Evolutionary conservation across 192 early-diverging fungal species (phyloP).

Genomic region (Entomortierella lignicola): DNA sequence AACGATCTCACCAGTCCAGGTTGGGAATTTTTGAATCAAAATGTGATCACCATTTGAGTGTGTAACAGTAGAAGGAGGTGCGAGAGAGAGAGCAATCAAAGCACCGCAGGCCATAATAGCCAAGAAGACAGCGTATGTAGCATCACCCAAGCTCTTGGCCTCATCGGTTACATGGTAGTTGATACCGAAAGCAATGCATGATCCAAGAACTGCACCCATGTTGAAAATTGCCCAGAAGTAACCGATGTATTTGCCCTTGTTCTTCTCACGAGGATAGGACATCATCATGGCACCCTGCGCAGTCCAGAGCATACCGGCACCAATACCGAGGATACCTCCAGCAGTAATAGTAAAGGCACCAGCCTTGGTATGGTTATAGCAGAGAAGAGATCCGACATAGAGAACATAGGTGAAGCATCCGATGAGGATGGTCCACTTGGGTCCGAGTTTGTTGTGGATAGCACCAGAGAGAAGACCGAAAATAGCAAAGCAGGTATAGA

Average conservation of each 20-base stretch:
- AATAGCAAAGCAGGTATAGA: constrained; percentile 82
- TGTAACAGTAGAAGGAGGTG: constrained; percentile 67
- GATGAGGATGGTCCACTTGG: constrained; percentile 72
- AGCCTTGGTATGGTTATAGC: constrained; percentile 69
- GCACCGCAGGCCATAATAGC: constrained; percentile 75
- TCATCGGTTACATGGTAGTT: constrained; percentile 66
- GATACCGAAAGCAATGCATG: constrained; percentile 76
- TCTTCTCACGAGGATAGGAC: constrained; percentile 84
- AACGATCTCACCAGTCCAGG: constrained; percentile 64
- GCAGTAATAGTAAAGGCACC: constrained; percentile 75
- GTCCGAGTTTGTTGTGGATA: constrained; percentile 84
- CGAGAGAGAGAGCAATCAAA: constrained; percentile 65
- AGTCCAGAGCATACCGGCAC: constrained; percentile 80
- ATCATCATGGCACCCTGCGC: constrained; percentile 88
- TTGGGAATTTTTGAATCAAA: constrained; percentile 75
- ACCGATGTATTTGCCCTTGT: constrained; percentile 85
- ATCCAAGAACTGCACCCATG: constrained; percentile 84
- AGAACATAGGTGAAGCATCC: constrained; percentile 79
- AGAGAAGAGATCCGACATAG: constrained; percentile 82
- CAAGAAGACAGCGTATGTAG: constrained; percentile 82
- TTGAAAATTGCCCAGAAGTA: constrained; percentile 92
- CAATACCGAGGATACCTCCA: constrained; percentile 84
- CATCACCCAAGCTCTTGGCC: constrained; percentile 64
- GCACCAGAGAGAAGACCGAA: constrained; percentile 81
- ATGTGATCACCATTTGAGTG: constrained; percentile 79